These are phyloP conservation scores for Talaromyces sp. DNA, from an alignment of 2,329 filamentous ascomycete species.

Conservation along the genomic window DNA sequence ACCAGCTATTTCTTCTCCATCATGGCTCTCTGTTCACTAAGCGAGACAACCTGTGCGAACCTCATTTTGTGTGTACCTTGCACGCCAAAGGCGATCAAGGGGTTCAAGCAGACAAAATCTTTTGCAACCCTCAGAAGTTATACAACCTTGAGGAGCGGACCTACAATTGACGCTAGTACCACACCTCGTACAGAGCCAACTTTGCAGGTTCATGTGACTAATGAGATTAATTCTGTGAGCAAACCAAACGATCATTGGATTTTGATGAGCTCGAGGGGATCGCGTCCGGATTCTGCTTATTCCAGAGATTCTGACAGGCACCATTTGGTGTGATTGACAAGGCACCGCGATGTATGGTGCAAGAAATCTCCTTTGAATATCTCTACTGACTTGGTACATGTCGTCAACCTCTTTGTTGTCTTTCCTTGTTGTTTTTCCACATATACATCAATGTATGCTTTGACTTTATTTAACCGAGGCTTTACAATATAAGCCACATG, in stretches of 20 bases:
- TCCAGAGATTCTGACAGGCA: background rate
- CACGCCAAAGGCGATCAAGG: background rate
- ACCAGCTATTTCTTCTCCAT: conserved; percentile 2
- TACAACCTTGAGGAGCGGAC: background rate
- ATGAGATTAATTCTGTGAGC: background rate
- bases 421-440: too few relatives aligned
- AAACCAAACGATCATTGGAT: background rate
- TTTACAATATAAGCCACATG: too few relatives aligned
- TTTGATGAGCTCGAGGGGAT: background rate
- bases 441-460: too few relatives aligned
- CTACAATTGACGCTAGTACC: background rate
- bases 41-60: conserved; percentile 7
- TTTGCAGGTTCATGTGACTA: background rate
- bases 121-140: background rate
- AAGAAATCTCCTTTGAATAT: too few relatives aligned
- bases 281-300: background rate
- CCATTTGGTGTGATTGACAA: background rate
- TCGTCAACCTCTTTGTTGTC: too few relatives aligned
- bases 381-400: too few relatives aligned
- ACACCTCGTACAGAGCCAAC: background rate
- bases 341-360: too few relatives aligned
- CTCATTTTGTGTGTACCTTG: conserved; percentile 1
- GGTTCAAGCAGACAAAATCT: background rate
- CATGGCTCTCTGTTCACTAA: conserved; percentile 1
- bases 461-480: too few relatives aligned